Conservation (phyloP, 1,284 basidiomycete genomes). For the Hemileia vastatrix region DNA sequence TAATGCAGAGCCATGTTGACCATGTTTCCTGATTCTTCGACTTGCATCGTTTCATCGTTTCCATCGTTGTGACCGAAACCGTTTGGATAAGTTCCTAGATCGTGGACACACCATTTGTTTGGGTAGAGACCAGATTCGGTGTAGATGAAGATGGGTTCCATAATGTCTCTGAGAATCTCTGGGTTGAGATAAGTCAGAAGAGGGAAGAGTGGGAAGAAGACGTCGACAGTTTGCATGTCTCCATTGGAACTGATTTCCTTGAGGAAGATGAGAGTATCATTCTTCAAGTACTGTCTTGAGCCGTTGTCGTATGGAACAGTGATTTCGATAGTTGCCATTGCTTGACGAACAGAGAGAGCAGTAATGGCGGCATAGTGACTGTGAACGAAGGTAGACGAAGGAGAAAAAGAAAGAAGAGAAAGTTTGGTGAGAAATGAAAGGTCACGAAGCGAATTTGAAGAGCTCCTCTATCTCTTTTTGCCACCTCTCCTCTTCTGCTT, state of each 20-base stretch:
- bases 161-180: slow-evolving; percentile 31
- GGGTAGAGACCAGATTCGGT: slow-evolving; percentile 41
- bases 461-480: no score
- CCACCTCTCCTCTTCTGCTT: background rate
- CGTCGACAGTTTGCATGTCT: slow-evolving; percentile 43
- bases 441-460: background rate
- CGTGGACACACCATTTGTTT: slow-evolving; percentile 39
- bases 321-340: slow-evolving; percentile 39
- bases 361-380: slow-evolving; percentile 39
- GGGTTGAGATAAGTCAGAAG: slow-evolving; percentile 39
- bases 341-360: slow-evolving; percentile 36
- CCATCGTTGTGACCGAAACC: slow-evolving; percentile 38
- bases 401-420: no score
- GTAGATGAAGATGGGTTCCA: slow-evolving; percentile 42
- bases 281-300: slow-evolving; percentile 26
- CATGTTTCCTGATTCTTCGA: slow-evolving; percentile 24
- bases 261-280: slow-evolving; percentile 37
- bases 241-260: slow-evolving; percentile 43
- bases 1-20: slow-evolving; percentile 23
- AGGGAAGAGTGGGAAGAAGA: slow-evolving; percentile 42
- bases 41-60: slow-evolving; percentile 25
- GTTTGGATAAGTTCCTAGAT: slow-evolving; percentile 37
- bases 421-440: slow-evolving; percentile 19
- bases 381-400: background rate
- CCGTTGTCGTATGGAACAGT: slow-evolving; percentile 28